Evolutionary conservation across 257 asterid species (phyloP), one percentile per base, ranked within the genome.

Genomic region (Solanum lignicaule): DNA sequence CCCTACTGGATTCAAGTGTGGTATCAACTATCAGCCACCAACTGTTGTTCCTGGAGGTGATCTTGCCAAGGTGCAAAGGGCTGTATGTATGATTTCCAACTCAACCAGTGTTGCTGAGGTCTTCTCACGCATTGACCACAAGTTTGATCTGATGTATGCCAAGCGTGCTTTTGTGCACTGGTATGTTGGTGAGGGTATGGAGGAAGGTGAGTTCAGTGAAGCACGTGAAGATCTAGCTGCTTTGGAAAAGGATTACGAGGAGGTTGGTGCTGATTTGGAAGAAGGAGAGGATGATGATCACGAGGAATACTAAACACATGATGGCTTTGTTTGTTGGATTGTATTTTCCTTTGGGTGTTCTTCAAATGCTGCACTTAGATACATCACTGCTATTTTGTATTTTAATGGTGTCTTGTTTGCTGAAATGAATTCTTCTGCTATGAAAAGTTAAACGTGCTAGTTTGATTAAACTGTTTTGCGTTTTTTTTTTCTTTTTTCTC

Each of bases 191-290:
- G 88, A 88, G 83, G 90, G 90, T 23, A 88, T 88, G 90, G 90
- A 88, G 52, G 90, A 88, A 88, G 90, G 90, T 36, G 90, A 88
- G 52, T 88, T 88, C 84, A 88, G 90, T 48, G 90, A 88, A 88
- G 90, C 90, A 31, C 90, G 90, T 15, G 90, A 86, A 79, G 88
- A 88, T 65, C 87, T 88, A 72, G 88, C 88, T 23, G 90, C 88
- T 52, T 20, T 88, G 86, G 90, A 88, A 23, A 85, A 88, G 69
- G 90, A 88, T 41, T 88, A 88, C 15, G 90, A 88, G 86, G 90
- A 88, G 82, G 88, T 85, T 66, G 90, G 87, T 88, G 90, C 90
- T 14, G 90, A 88, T 20, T 35, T 46, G 5, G 87, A 79, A 8
- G 90, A 87, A 18, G 88, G 83, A 10, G 86, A 85, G 14, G 90